Conservation (phyloP, 1,284 basidiomycete species). For the Fomes fomentarius region DNA sequence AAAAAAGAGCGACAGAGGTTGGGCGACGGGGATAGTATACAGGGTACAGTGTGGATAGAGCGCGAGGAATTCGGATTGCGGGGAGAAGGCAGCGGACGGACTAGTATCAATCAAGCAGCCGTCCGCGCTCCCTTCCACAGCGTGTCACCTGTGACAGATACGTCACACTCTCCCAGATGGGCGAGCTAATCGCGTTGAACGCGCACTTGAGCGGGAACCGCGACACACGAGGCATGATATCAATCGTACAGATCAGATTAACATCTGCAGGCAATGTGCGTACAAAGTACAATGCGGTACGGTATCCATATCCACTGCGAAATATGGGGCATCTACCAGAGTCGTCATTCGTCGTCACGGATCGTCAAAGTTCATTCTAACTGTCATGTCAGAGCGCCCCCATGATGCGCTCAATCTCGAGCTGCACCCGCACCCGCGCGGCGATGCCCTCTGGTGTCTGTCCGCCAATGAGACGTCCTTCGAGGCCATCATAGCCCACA, state of each 20-base stretch:
- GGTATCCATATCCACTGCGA: neutral
- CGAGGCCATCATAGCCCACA: slow-evolving; percentile 45
- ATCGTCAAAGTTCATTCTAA: slow-evolving; percentile 10
- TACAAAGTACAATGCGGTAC: slow-evolving; percentile 4
- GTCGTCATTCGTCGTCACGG: slow-evolving; percentile 6
- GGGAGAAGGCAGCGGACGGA: slow-evolving; percentile 1
- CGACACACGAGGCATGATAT: neutral
- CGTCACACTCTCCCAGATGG: neutral
- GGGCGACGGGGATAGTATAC: slow-evolving; percentile 20
- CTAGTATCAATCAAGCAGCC: neutral
- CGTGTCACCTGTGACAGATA: neutral
- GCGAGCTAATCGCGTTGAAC: no score
- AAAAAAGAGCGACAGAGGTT: slow-evolving; percentile 43
- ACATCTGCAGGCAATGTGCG: neutral
- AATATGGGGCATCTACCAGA: no score
- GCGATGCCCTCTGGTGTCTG: slow-evolving; percentile 58
- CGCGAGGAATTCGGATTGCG: slow-evolving; percentile 4
- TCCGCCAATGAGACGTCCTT: slow-evolving; percentile 54
- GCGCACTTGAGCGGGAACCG: neutral
- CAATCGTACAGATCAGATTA: neutral
- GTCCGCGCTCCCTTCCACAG: neutral
- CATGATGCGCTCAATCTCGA: slow-evolving; percentile 70
- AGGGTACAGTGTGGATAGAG: slow-evolving; percentile 16
- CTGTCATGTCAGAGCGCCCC: slow-evolving; percentile 18
- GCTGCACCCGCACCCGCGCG: slow-evolving; percentile 58